A percentile compares a stretch with the other conserved stretches of the same genome.
phyloP scores from a whole-genome alignment of 1,284 basidiomycete species.

The Chalciporus sp. region DNA sequence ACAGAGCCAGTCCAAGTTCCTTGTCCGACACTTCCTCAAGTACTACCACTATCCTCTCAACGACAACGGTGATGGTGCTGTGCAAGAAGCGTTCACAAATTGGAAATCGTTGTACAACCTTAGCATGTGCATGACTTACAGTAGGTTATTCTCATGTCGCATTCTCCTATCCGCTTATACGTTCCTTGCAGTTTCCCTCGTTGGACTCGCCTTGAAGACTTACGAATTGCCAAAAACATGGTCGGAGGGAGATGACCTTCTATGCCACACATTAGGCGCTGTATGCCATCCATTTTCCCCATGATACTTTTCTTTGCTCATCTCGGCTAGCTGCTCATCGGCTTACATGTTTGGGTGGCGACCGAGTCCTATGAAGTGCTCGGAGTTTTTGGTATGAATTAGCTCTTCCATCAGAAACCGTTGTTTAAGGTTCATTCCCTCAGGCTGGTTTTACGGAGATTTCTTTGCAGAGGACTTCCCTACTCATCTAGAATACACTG shows the following conservation, averaged over 20 bases:
- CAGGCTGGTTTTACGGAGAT: constrained; percentile 97
- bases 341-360: constrained; percentile 90
- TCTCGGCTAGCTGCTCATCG: constrained; percentile 71
- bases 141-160: constrained; percentile 45
- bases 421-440: constrained; percentile 7
- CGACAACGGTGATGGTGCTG: constrained; percentile 68
- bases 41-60: constrained; percentile 80
- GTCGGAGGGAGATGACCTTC: constrained; percentile 87
- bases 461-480: constrained; percentile 98
- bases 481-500: constrained; percentile 89
- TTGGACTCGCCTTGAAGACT: constrained; percentile 85
- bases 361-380: constrained; percentile 90
- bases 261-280: constrained; percentile 84
- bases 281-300: constrained; percentile 45
- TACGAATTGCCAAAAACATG: constrained; percentile 82
- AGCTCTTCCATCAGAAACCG: neutral
- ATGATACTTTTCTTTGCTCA: constrained; percentile 3
- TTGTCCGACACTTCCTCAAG: constrained; percentile 93
- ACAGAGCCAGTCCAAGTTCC: constrained; percentile 86
- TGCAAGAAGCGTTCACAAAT: constrained; percentile 90
- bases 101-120: constrained; percentile 96
- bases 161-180: neutral
- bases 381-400: constrained; percentile 77
- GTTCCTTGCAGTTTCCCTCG: constrained; percentile 65
- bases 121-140: constrained; percentile 93